A percentile compares a stretch with the other conserved stretches of the same genome.
phyloP scores from a whole-genome alignment of 2,329 filamentous ascomycete genomes.

The Gnomoniopsis smithogilvyi region DNA sequence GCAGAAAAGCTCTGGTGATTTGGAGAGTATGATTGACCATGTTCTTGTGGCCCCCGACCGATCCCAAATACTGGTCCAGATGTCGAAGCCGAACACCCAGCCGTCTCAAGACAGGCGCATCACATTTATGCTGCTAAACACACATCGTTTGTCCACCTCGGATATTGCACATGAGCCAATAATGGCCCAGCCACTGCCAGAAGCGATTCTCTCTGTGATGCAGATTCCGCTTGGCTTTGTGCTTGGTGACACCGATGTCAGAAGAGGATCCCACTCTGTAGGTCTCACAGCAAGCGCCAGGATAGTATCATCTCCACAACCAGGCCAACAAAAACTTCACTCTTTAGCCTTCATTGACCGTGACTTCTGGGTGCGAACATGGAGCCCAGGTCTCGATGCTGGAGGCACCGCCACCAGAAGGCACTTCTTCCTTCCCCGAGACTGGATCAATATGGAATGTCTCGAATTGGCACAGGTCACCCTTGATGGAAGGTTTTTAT shows the following conservation, averaged over 20 bases:
- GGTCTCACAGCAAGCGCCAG: background rate
- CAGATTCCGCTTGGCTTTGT: background rate
- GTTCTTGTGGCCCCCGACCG: background rate
- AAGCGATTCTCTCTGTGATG: background rate
- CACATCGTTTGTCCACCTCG: background rate
- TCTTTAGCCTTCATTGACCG: background rate
- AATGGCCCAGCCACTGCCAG: background rate
- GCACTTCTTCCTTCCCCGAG: slow-evolving; percentile 27
- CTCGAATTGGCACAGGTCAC: slow-evolving; percentile 21
- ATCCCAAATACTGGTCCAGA: background rate
- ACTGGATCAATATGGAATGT: slow-evolving; percentile 25
- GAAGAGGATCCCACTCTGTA: background rate
- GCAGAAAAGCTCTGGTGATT: background rate
- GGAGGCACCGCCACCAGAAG: background rate
- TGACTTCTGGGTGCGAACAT: background rate
- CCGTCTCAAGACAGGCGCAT: background rate
- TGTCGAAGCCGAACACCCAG: background rate
- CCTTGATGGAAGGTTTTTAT: slow-evolving; percentile 23
- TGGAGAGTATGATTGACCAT: background rate
- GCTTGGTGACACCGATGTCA: background rate
- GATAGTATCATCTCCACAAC: background rate
- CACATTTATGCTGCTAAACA: background rate
- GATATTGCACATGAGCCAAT: background rate
- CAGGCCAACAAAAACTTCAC: background rate
- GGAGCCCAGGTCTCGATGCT: background rate